A percentile compares a stretch with the other conserved stretches of the same genome.
phyloP scores from a whole-genome alignment of 805 yeast genomes.

The Metschnikowia aberdeeniae region DNA sequence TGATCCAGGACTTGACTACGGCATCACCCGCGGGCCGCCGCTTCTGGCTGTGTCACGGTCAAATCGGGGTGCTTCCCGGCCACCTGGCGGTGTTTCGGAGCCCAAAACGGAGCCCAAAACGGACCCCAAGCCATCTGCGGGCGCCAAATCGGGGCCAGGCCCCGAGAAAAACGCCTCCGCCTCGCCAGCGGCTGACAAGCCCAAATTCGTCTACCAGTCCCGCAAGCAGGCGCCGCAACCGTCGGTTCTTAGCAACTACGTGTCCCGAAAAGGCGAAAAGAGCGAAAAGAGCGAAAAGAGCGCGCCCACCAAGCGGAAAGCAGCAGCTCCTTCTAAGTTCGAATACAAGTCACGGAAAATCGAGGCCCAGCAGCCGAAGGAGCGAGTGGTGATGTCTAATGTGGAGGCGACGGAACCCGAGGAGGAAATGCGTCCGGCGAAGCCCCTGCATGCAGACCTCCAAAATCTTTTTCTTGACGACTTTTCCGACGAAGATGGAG shows the following conservation, averaged over 20 bases:
- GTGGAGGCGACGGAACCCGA: constrained; percentile 5
- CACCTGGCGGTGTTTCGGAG: too few relatives aligned
- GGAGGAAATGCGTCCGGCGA: background rate
- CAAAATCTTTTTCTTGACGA: constrained; percentile 16
- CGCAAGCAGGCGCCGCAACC: constrained; percentile 13
- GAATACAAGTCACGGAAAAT: constrained; percentile 37
- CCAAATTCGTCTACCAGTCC: constrained; percentile 12
- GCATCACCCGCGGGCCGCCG: constrained; percentile 33
- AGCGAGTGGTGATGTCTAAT: constrained; percentile 35
- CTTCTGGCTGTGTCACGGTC: background rate
- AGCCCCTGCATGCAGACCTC: constrained; percentile 8
- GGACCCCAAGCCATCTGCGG: too few relatives aligned
- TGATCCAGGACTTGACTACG: constrained; percentile 14
- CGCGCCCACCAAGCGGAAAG: background rate
- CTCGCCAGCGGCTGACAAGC: constrained; percentile 2
- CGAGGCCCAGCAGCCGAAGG: constrained; percentile 28
- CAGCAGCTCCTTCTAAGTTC: constrained; percentile 7
- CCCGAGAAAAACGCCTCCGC: background rate
- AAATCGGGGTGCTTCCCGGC: too few relatives aligned
- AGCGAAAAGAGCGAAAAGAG: background rate
- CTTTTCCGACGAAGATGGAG: constrained; percentile 15
- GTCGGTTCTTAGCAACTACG: constrained; percentile 13
- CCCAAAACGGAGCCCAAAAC: background rate
- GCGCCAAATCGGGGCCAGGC: background rate
- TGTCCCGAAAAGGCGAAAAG: constrained; percentile 14